phyloP scores from a whole-genome alignment of 495 filamentous ascomycete species.

The Xylaria telfairii region DNA sequence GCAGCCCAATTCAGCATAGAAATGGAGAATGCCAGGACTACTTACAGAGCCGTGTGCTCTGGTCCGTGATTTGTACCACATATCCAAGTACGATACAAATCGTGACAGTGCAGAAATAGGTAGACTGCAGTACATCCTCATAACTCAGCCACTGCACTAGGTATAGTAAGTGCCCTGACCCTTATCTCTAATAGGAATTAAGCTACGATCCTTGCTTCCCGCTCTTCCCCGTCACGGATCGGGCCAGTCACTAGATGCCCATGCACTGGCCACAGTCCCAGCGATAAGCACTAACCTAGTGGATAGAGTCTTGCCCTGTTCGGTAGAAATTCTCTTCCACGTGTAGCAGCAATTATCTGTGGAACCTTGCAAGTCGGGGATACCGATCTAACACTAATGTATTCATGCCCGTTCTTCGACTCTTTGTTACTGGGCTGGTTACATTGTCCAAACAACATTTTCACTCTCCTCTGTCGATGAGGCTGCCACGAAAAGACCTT shows the following conservation, averaged over 20 bases:
- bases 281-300: background rate
- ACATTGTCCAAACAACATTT: background rate
- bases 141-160: too few species aligned
- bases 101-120: too few species aligned
- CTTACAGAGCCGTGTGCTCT: background rate
- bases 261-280: background rate
- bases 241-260: background rate
- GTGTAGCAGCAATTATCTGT: background rate
- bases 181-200: background rate
- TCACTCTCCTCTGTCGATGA: background rate
- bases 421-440: background rate
- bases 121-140: too few species aligned
- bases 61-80: background rate
- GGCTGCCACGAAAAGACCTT: background rate
- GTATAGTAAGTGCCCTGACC: too few species aligned
- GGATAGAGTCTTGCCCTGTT: background rate
- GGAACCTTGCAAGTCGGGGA: background rate
- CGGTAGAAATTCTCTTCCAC: background rate
- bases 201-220: background rate
- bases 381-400: background rate
- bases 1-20: background rate
- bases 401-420: background rate
- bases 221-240: background rate
- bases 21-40: background rate
- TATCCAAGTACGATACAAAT: too few species aligned